Evolutionary conservation across 2,329 filamentous ascomycete genomes (phyloP).

Genomic region (Epichloe sp.): DNA sequence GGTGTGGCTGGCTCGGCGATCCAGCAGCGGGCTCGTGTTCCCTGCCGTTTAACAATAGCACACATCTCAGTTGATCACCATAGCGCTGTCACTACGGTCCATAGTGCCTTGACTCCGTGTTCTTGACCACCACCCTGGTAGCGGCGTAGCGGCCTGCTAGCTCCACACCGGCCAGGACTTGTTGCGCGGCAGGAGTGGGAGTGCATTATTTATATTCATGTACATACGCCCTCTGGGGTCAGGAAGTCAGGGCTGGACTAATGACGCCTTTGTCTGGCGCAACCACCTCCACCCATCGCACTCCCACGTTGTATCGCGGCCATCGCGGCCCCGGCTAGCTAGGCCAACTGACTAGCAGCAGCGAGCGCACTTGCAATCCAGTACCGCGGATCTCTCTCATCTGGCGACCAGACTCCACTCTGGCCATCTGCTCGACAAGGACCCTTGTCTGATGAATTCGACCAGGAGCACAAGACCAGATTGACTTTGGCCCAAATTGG

Average conservation of each 20-base stretch:
- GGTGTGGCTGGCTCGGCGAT: slow-evolving; percentile 1
- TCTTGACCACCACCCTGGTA: not conserved
- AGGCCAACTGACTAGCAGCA: slow-evolving; percentile 11
- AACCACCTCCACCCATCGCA: slow-evolving; percentile 1
- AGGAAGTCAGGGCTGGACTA: not conserved
- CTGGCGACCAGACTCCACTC: slow-evolving; percentile 9
- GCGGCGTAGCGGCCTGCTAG: not conserved
- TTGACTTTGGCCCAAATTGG: not conserved
- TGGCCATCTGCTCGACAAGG: slow-evolving; percentile 8
- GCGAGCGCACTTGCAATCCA: slow-evolving; percentile 17
- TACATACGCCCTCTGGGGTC: not conserved
- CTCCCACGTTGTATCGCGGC: slow-evolving; percentile 9
- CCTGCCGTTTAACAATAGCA: not conserved
- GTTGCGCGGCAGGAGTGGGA: not conserved
- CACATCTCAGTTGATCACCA: slow-evolving; percentile 1
- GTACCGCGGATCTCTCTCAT: slow-evolving; percentile 18
- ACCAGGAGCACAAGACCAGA: not conserved
- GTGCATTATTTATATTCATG: not conserved
- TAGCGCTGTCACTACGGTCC: not conserved
- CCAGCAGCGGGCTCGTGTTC: slow-evolving; percentile 1
- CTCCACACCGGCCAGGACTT: not conserved
- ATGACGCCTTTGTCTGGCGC: slow-evolving; percentile 1
- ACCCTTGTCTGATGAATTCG: slow-evolving; percentile 5
- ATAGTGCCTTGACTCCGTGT: not conserved
- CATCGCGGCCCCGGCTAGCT: slow-evolving; percentile 8